Conservation (phyloP, 352 stramenopile genomes). For the Aphanomyces cochlioides region DNA sequence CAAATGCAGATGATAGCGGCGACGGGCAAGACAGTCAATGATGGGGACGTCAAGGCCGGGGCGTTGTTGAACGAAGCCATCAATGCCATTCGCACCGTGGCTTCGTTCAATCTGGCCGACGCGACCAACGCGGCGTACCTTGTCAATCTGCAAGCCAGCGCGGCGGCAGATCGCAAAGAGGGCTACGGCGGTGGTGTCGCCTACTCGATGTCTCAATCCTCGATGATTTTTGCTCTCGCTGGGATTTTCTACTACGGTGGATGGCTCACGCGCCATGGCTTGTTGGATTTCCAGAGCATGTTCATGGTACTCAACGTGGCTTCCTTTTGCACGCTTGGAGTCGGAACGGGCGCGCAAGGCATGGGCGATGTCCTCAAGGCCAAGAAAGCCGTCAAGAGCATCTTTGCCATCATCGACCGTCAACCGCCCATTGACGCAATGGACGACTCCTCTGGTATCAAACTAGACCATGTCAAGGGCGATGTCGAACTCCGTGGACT, state of each 20-base stretch:
- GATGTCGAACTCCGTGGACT: conserved; percentile 85
- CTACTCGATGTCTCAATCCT: conserved; percentile 45
- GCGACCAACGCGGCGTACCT: too few species aligned
- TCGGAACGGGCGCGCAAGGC: conserved; percentile 37
- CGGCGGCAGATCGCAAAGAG: too few species aligned
- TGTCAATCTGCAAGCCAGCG: too few species aligned
- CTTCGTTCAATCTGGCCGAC: too few species aligned
- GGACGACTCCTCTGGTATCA: conserved; percentile 2
- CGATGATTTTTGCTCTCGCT: conserved; percentile 58
- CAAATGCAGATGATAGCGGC: too few species aligned
- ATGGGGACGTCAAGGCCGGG: too few species aligned
- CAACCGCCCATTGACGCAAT: conserved; percentile 36
- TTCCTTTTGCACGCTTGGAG: conserved; percentile 43
- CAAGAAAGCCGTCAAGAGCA: conserved; percentile 31
- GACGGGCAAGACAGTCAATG: too few species aligned
- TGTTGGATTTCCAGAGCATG: conserved; percentile 61
- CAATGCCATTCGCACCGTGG: too few species aligned
- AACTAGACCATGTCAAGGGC: conserved; percentile 28
- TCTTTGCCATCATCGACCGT: conserved; percentile 54
- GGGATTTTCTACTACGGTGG: conserved; percentile 72
- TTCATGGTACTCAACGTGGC: conserved; percentile 70
- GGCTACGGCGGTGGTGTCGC: too few species aligned
- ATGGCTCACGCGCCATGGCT: conserved; percentile 47
- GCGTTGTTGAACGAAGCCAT: too few species aligned
- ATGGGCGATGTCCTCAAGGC: conserved; percentile 38